phyloP scores from a whole-genome alignment of 495 filamentous ascomycete species.

The Annulohypoxylon maeteangense region DNA sequence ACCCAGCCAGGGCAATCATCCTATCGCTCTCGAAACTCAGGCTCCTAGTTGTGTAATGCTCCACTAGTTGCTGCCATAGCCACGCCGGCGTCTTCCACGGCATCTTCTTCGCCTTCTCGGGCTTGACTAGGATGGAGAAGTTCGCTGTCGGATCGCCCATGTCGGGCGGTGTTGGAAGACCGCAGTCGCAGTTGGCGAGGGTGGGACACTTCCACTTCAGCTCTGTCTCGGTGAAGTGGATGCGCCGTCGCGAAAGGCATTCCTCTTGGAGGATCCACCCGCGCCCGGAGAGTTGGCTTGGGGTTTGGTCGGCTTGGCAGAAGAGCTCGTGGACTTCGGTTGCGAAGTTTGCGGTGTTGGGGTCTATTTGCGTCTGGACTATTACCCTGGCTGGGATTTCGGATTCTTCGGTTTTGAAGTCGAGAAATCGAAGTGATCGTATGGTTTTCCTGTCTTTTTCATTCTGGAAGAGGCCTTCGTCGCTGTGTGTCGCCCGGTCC shows the following conservation, averaged over 20 bases:
- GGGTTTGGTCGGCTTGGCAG: background rate
- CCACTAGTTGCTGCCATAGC: slow-evolving; percentile 29
- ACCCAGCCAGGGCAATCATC: slow-evolving; percentile 27
- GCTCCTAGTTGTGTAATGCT: slow-evolving; percentile 26
- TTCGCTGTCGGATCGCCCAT: slow-evolving; percentile 9
- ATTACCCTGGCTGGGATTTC: background rate
- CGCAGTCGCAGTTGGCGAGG: slow-evolving; percentile 10
- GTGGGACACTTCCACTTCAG: slow-evolving; percentile 18
- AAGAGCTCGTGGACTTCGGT: background rate
- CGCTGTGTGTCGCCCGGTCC: slow-evolving; percentile 19
- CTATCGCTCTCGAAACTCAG: slow-evolving; percentile 18
- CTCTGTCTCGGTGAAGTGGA: slow-evolving; percentile 21
- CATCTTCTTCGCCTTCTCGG: background rate
- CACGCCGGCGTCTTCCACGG: slow-evolving; percentile 2
- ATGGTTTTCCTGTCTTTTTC: background rate
- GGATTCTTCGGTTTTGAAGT: background rate
- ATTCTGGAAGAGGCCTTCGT: slow-evolving; percentile 17
- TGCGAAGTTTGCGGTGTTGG: slow-evolving; percentile 6
- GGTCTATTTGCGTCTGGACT: slow-evolving; percentile 7
- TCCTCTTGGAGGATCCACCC: slow-evolving; percentile 33
- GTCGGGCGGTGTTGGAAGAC: background rate
- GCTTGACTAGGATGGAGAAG: background rate
- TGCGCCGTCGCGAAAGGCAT: slow-evolving; percentile 20
- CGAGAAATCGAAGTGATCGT: background rate
- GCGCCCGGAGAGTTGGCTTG: background rate